Conservation (phyloP, 1,284 basidiomycete genomes). For the Sparassis latifolia region DNA sequence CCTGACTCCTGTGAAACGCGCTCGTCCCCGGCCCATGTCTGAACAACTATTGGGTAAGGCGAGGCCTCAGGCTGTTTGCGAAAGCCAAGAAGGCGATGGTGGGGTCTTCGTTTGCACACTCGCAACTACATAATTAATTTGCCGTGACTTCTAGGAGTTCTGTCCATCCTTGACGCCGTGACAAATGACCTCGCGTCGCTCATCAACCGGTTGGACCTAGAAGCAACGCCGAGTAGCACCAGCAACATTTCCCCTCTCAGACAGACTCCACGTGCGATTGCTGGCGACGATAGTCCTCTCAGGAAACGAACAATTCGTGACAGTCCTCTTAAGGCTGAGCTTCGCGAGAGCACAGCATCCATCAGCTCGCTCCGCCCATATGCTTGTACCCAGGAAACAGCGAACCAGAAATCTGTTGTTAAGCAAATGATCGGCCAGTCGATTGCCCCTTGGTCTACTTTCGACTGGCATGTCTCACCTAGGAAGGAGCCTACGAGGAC, state of each 20-base stretch:
- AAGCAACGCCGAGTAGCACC: conserved; percentile 54
- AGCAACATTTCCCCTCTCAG: conserved; percentile 39
- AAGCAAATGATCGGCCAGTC: conserved; percentile 42
- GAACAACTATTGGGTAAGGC: conserved; percentile 51
- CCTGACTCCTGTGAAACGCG: conserved; percentile 46
- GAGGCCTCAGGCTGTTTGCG: conserved; percentile 45
- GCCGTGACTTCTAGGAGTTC: conserved; percentile 35
- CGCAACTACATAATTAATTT: conserved; percentile 2
- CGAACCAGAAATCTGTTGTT: conserved; percentile 5
- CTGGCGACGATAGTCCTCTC: conserved; percentile 32
- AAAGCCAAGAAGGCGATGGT: conserved; percentile 37
- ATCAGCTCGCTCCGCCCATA: conserved; percentile 56
- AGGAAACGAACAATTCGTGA: conserved; percentile 20
- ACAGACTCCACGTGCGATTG: conserved; percentile 17
- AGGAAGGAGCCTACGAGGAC: conserved; percentile 25
- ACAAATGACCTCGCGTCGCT: conserved; percentile 71
- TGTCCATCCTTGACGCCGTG: conserved; percentile 65
- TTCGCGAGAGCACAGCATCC: conserved; percentile 38
- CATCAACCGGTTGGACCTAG: conserved; percentile 66
- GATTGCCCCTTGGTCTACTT: conserved; percentile 56
- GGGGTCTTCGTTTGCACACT: conserved; percentile 20
- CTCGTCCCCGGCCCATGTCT: conserved; percentile 50
- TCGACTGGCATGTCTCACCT: conserved; percentile 43
- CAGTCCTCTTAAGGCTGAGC: conserved; percentile 18
- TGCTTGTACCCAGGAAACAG: conserved; percentile 14